Evolutionary conservation across 2,329 filamentous ascomycete genomes (phyloP).

Genomic region (Colletotrichum lini): DNA sequence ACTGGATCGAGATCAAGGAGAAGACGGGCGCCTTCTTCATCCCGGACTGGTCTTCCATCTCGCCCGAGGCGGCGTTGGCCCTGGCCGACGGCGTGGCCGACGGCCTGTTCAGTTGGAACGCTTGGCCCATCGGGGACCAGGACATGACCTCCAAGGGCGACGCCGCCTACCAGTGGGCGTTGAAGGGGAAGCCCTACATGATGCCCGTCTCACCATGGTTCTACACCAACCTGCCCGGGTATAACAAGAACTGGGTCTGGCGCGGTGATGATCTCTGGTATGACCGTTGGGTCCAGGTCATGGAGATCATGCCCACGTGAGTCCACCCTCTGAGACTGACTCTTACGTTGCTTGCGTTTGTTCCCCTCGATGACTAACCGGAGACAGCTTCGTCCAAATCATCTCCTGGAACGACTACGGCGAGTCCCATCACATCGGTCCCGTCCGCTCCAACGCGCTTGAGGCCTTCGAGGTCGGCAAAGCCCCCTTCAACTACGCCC

Average conservation of each 20-base stretch:
- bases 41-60: slow-evolving; percentile 60
- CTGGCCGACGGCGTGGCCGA: slow-evolving; percentile 46
- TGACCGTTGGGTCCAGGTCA: slow-evolving; percentile 69
- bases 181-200: slow-evolving; percentile 55
- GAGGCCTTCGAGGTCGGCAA: slow-evolving; percentile 45
- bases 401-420: slow-evolving; percentile 70
- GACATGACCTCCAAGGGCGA: slow-evolving; percentile 43
- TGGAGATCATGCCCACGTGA: slow-evolving; percentile 68
- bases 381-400: slow-evolving; percentile 61
- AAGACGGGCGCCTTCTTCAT: slow-evolving; percentile 58
- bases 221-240: slow-evolving; percentile 70
- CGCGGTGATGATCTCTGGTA: slow-evolving; percentile 74
- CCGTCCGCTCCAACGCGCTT: slow-evolving; percentile 55
- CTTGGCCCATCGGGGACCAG: slow-evolving; percentile 53
- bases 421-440: slow-evolving; percentile 69
- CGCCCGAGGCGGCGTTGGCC: slow-evolving; percentile 46
- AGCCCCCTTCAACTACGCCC: slow-evolving; percentile 64
- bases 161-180: slow-evolving; percentile 39
- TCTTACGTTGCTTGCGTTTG: not conserved
- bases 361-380: slow-evolving; percentile 46
- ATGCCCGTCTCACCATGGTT: slow-evolving; percentile 73
- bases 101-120: slow-evolving; percentile 55
- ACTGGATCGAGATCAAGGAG: slow-evolving; percentile 61
- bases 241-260: slow-evolving; percentile 75
- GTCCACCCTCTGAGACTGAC: slow-evolving; percentile 43